phyloP scores from a whole-genome alignment of 495 filamentous ascomycete genomes.

The Cercophora samala region DNA sequence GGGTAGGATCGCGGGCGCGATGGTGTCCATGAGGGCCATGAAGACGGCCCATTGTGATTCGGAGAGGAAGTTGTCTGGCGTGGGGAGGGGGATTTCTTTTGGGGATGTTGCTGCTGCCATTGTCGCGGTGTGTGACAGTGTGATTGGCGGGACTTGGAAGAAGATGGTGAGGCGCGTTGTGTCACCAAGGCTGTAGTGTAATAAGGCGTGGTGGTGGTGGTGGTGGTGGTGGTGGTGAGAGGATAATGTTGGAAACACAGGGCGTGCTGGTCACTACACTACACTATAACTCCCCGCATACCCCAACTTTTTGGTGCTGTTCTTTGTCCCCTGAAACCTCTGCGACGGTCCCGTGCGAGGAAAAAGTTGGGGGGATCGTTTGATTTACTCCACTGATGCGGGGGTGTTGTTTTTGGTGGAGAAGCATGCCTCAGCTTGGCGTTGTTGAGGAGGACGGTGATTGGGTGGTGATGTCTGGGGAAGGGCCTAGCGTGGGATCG shows the following conservation, averaged over 20 bases:
- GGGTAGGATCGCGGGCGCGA: slow-evolving; percentile 16
- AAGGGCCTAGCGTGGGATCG: not conserved
- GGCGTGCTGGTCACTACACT: not conserved
- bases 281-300: not conserved
- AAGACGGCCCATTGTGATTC: slow-evolving; percentile 20
- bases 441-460: not conserved
- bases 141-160: not conserved
- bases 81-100: slow-evolving; percentile 12
- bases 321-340: not conserved
- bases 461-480: not conserved
- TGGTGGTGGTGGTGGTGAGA: not conserved
- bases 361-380: not conserved
- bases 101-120: slow-evolving; percentile 10
- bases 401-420: not conserved
- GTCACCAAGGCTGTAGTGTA: not conserved
- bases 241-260: not conserved
- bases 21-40: slow-evolving; percentile 25
- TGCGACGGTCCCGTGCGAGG: not conserved
- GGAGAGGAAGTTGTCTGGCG: slow-evolving; percentile 9
- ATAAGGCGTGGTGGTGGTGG: no score
- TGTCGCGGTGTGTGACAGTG: not conserved
- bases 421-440: not conserved
- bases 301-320: not conserved
- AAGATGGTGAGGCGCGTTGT: not conserved
- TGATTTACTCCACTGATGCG: not conserved